Evolutionary conservation across 1,284 basidiomycete genomes (phyloP).

Genomic region (Exobasidium rhododendri): DNA sequence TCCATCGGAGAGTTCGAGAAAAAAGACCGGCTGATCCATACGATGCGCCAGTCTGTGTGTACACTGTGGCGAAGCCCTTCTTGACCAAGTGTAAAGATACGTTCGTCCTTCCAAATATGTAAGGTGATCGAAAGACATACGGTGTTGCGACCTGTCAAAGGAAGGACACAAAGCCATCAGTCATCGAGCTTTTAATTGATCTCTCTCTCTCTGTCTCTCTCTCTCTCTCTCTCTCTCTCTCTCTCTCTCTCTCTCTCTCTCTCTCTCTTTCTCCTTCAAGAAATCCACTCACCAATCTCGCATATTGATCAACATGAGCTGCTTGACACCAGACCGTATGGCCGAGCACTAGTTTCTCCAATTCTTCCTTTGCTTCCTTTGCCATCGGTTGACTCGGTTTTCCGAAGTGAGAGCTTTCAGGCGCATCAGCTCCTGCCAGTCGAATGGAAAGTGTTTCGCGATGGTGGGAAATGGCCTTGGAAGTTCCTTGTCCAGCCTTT

Average conservation of each 20-base stretch:
- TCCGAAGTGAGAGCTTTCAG: constrained; percentile 51
- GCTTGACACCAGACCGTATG: constrained; percentile 26
- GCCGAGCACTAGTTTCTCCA: constrained; percentile 28
- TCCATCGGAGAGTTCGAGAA: constrained; percentile 25
- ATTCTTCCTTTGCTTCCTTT: constrained; percentile 45
- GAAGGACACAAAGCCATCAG: background rate
- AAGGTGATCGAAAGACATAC: constrained; percentile 47
- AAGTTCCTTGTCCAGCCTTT: constrained; percentile 6
- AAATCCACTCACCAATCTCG: constrained; percentile 29
- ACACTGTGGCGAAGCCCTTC: constrained; percentile 49
- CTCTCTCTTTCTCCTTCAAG: background rate
- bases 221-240: too few relatives aligned
- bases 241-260: too few relatives aligned
- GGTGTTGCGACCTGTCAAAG: constrained; percentile 35
- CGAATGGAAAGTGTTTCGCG: constrained; percentile 46
- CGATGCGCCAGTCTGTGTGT: constrained; percentile 42
- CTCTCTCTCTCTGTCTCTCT: too few relatives aligned
- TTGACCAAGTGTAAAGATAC: constrained; percentile 46
- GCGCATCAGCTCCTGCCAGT: constrained; percentile 51
- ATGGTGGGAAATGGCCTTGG: constrained; percentile 13
- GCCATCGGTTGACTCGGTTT: constrained; percentile 49
- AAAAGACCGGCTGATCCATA: constrained; percentile 45
- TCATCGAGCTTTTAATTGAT: too few relatives aligned
- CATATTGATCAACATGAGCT: constrained; percentile 53
- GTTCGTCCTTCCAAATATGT: constrained; percentile 49